A percentile compares a stretch with the other conserved stretches of the same genome.
phyloP scores from a whole-genome alignment of 2,329 filamentous ascomycete genomes.

The Fusarium buharicum region DNA sequence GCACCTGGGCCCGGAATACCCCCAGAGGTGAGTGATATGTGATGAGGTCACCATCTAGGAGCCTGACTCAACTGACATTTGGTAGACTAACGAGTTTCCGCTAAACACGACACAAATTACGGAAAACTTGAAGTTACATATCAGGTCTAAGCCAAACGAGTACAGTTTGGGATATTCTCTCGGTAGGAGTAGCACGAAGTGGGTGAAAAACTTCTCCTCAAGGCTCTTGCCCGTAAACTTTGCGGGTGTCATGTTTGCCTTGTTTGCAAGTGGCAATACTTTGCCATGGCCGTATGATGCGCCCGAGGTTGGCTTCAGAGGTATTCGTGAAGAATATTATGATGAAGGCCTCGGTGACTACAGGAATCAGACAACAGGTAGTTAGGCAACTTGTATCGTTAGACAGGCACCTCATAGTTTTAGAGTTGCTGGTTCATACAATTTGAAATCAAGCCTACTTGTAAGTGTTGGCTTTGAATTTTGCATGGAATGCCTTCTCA shows the following conservation, averaged over 20 bases:
- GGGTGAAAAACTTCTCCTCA: slow-evolving; percentile 32
- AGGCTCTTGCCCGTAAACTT: slow-evolving; percentile 30
- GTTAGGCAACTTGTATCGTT: no score
- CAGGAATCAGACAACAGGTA: no score
- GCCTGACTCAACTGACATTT: neutral
- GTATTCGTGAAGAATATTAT: slow-evolving; percentile 36
- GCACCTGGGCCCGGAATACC: slow-evolving; percentile 23
- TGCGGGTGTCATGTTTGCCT: slow-evolving; percentile 39
- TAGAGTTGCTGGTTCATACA: no score
- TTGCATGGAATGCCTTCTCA: no score
- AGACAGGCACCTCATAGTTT: no score
- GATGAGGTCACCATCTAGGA: neutral
- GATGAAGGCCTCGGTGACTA: slow-evolving; percentile 35
- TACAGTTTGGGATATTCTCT: slow-evolving; percentile 43
- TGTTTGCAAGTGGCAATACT: slow-evolving; percentile 39
- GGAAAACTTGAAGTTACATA: slow-evolving; percentile 28
- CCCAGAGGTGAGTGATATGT: slow-evolving; percentile 5
- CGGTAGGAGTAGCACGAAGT: slow-evolving; percentile 7
- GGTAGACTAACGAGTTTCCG: slow-evolving; percentile 13
- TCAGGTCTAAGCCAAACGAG: slow-evolving; percentile 34
- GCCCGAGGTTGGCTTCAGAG: slow-evolving; percentile 35
- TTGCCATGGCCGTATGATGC: slow-evolving; percentile 40
- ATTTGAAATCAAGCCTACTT: no score
- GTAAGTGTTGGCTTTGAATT: no score
- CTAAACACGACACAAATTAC: slow-evolving; percentile 16